phyloP scores from a whole-genome alignment of 1,284 basidiomycete genomes.

The Fistulinella staudtii region DNA sequence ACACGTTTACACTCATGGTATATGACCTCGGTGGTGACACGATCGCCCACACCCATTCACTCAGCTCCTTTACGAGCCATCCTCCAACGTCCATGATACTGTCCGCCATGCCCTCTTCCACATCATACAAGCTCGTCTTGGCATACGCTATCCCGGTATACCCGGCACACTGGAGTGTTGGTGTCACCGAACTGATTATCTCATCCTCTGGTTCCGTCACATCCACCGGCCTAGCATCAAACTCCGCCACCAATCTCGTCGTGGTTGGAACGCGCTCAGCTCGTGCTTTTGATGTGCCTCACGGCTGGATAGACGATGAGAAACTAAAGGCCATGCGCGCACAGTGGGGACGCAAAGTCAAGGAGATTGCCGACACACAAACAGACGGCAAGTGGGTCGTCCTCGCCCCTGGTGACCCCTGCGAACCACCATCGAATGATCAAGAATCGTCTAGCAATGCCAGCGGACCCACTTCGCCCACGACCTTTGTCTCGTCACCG shows the following conservation, averaged over 20 bases:
- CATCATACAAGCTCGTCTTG: conserved; percentile 67
- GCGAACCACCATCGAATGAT: conserved; percentile 8
- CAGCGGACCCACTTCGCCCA: conserved; percentile 22
- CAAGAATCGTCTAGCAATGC: conserved; percentile 19
- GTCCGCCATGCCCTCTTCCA: conserved; percentile 48
- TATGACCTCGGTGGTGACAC: conserved; percentile 57
- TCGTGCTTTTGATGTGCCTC: conserved; percentile 64
- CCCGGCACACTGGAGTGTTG: conserved; percentile 76
- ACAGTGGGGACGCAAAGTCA: conserved; percentile 72
- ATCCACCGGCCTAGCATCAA: conserved; percentile 8
- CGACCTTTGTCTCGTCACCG: conserved; percentile 34
- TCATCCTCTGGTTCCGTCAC: conserved; percentile 30
- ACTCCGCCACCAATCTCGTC: conserved; percentile 33
- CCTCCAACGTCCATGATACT: conserved; percentile 70
- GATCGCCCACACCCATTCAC: conserved; percentile 54
- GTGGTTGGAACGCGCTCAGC: conserved; percentile 56
- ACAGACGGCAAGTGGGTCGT: conserved; percentile 84
- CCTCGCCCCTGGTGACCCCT: conserved; percentile 55
- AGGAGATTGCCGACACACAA: conserved; percentile 60
- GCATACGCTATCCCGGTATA: conserved; percentile 75
- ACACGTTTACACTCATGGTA: conserved; percentile 60
- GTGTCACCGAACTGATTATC: conserved; percentile 70
- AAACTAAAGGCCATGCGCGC: conserved; percentile 61
- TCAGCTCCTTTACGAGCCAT: conserved; percentile 69
- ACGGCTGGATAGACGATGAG: conserved; percentile 65